phyloP scores from a whole-genome alignment of 164 flowering plant genomes.

The Magnolia changhungtana region DNA sequence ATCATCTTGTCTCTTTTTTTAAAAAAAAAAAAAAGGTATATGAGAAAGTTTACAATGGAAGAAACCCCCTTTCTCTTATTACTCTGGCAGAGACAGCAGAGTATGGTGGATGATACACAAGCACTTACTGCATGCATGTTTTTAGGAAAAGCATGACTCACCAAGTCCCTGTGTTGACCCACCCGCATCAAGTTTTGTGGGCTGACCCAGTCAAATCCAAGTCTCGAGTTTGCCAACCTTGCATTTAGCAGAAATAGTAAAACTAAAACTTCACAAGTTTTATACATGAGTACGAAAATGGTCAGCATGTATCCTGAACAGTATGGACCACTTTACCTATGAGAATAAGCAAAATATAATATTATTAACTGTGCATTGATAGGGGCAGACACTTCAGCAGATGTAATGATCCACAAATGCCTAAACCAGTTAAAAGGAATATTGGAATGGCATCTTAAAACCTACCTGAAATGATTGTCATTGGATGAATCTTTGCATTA shows the following conservation, averaged over 20 bases:
- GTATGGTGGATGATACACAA: no score
- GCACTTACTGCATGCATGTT: no score
- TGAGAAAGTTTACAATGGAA: no score
- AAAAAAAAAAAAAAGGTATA: no score
- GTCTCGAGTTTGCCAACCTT: not conserved
- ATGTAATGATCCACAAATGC: not conserved
- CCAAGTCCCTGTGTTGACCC: no score
- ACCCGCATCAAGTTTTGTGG: no score
- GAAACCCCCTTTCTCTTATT: no score
- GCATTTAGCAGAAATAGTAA: not conserved
- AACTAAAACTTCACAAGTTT: no score
- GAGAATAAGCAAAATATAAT: not conserved
- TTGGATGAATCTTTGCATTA: constrained; percentile 87
- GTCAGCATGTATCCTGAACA: not conserved
- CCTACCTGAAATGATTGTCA: constrained; percentile 92
- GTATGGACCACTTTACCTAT: not conserved
- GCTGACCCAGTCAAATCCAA: no score
- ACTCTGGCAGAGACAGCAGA: no score
- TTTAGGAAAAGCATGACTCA: no score
- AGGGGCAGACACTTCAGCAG: not conserved
- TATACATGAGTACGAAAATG: not conserved
- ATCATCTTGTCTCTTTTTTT: no score
- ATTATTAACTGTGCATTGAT: not conserved
- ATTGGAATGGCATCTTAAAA: not conserved
- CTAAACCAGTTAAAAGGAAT: not conserved